Evolutionary conservation across 2,329 filamentous ascomycete species (phyloP).

Genomic region (Aschersonia sp.): DNA sequence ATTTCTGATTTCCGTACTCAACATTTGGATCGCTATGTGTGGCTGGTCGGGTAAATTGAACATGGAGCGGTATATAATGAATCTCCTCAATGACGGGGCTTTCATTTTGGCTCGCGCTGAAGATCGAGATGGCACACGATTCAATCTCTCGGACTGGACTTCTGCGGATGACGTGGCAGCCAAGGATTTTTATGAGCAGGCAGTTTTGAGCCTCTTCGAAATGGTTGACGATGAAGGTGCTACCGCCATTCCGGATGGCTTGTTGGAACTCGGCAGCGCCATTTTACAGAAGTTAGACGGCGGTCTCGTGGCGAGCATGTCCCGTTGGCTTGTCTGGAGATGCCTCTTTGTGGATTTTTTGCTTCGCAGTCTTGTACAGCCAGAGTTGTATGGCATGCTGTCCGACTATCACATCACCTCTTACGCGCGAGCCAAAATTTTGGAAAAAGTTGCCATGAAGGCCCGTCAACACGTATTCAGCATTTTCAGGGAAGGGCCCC

Average conservation of each 20-base stretch:
- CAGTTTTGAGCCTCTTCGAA: slow-evolving; percentile 69
- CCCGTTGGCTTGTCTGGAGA: slow-evolving; percentile 73
- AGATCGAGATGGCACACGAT: slow-evolving; percentile 57
- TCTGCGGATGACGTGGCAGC: slow-evolving; percentile 69
- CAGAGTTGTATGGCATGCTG: slow-evolving; percentile 69
- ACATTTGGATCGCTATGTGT: slow-evolving; percentile 74
- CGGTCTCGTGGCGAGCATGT: slow-evolving; percentile 58
- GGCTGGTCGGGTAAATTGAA: slow-evolving; percentile 84
- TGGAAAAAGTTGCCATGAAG: slow-evolving; percentile 66
- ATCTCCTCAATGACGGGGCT: slow-evolving; percentile 81
- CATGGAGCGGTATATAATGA: slow-evolving; percentile 90
- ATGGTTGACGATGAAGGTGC: slow-evolving; percentile 73
- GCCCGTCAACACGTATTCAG: slow-evolving; percentile 70
- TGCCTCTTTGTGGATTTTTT: slow-evolving; percentile 90
- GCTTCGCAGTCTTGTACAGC: slow-evolving; percentile 70
- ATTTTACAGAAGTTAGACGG: slow-evolving; percentile 65
- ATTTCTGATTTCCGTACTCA: slow-evolving; percentile 71
- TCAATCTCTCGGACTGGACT: slow-evolving; percentile 59
- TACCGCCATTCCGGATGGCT: slow-evolving; percentile 74
- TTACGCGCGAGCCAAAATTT: slow-evolving; percentile 70
- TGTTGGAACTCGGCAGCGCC: slow-evolving; percentile 72
- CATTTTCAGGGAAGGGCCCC: slow-evolving; percentile 55
- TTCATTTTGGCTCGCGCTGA: slow-evolving; percentile 80
- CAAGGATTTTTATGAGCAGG: slow-evolving; percentile 77
- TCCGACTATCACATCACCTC: slow-evolving; percentile 86